phyloP scores from a whole-genome alignment of 306 rosid species.

The Erythrophleum fordii region DNA sequence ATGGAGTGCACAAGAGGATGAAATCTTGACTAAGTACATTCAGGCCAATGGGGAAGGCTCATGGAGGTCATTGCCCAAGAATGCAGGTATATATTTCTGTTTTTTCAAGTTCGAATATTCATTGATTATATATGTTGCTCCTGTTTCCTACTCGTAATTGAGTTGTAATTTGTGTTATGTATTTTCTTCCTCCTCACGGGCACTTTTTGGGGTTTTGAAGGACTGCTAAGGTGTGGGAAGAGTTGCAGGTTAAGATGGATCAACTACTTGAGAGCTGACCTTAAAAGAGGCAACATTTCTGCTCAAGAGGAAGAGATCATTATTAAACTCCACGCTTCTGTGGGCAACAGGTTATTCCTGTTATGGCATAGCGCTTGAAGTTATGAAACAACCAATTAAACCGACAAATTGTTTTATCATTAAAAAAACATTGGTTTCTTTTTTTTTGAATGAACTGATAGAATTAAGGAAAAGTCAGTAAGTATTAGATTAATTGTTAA shows the following conservation, averaged over 20 bases:
- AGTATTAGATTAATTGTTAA: neutral
- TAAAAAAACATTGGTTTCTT: too few species aligned
- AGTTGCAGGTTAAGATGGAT: constrained; percentile 95
- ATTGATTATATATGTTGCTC: too few species aligned
- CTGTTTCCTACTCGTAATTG: too few species aligned
- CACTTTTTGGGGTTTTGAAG: constrained; percentile 35
- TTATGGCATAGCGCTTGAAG: too few species aligned
- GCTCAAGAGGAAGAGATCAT: constrained; percentile 77
- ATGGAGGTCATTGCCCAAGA: constrained; percentile 85
- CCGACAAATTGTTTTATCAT: neutral
- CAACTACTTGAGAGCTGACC: constrained; percentile 75
- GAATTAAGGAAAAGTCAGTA: neutral
- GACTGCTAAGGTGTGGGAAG: constrained; percentile 77
- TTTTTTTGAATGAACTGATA: too few species aligned
- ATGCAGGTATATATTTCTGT: constrained; percentile 68
- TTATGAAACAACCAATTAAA: too few species aligned
- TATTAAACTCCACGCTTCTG: constrained; percentile 62
- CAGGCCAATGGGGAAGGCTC: constrained; percentile 80
- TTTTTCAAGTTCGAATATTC: too few species aligned
- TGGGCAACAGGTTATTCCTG: constrained; percentile 76
- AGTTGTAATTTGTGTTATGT: neutral
- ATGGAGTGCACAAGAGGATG: constrained; percentile 87
- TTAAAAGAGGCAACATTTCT: constrained; percentile 87
- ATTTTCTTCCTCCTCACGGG: neutral
- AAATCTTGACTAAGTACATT: constrained; percentile 67